Evolutionary conservation across 139 green algal genomes (phyloP).

Genomic region (Tetratostichococcus sp.): DNA sequence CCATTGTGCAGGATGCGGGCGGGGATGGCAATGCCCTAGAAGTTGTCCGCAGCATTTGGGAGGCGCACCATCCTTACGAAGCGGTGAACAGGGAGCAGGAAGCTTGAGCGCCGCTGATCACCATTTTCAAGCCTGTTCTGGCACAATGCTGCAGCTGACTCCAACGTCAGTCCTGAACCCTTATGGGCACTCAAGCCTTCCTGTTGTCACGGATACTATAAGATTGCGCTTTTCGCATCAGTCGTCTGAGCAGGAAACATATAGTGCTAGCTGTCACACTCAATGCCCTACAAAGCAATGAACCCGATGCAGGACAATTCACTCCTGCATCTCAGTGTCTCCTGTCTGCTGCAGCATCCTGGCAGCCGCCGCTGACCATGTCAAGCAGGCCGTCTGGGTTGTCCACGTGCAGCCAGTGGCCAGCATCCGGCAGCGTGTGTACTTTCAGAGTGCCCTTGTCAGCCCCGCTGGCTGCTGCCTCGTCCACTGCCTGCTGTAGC

Average conservation of each 20-base stretch:
- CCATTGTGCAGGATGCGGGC: neutral
- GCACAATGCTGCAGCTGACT: no score
- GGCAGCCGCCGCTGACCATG: constrained; percentile 22
- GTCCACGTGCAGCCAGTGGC: constrained; percentile 77
- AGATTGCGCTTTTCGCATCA: no score
- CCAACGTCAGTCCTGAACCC: no score
- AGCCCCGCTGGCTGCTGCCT: neutral
- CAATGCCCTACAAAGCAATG: no score
- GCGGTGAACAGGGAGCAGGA: no score
- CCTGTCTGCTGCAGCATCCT: neutral
- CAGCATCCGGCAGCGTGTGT: constrained; percentile 56
- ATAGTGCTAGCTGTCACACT: no score
- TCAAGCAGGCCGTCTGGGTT: constrained; percentile 59
- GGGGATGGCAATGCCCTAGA: neutral
- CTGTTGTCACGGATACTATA: no score
- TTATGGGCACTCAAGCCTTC: no score
- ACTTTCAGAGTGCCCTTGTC: constrained; percentile 6
- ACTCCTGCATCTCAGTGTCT: neutral
- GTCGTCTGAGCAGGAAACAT: no score
- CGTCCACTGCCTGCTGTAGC: neutral
- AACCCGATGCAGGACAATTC: no score
- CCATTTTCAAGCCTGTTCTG: no score
- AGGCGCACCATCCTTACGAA: neutral
- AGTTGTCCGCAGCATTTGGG: neutral
- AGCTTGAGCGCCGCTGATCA: no score